Evolutionary conservation across 257 asterid species (phyloP), one percentile per base, ranked within the genome.

Genomic region (Verbascum thapsus): DNA sequence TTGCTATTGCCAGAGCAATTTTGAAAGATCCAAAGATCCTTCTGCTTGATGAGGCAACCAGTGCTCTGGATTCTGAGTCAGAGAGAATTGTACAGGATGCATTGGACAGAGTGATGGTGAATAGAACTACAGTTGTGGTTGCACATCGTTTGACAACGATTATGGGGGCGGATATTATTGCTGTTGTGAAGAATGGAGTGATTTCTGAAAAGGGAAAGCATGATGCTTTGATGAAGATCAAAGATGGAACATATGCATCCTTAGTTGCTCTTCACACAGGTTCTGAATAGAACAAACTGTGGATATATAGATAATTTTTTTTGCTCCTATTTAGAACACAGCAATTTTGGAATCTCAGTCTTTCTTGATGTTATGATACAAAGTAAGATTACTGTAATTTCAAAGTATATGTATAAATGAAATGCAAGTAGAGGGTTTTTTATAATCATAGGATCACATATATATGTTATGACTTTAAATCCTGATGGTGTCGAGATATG

Each of bases 11-110:
- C 10, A 53, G 90, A 50, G 75, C 75, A 39, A 75, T 80, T 10
- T 4, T 78, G 37, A 83, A 80, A 50, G 75, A 78, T 32, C 85
- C 83, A 0, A 75, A 56, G 48, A 75, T 83, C 6, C 76, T 80
- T n/a, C 38, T 83, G 35, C 67, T 83, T 4, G 87, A 83, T 0
- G 85, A 83, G 68, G 85, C 83, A 1, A 83, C 86, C 2, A 83
- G 89, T 16, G 89, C 87, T 1, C 26, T 80, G 2, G 89, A 80
- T 52, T 72, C 75, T 0, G 83, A 80, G 55, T 83, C 87, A 0
- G 86, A 83, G 11, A 61, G 64, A 11, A 15, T 74, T 1, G 83
- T 79, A 20, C 81, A 75, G 65, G 81, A 69, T 0, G 75, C 85
- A n/a, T 69, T 82, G 7, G 81, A 76, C n/a, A 35, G 64, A 2